Percentiles rank a stretch among this genome's conserved stretches.
Conservation (phyloP, 352 stramenopile genomes). For the Elongisporangium senticosum region DNA sequence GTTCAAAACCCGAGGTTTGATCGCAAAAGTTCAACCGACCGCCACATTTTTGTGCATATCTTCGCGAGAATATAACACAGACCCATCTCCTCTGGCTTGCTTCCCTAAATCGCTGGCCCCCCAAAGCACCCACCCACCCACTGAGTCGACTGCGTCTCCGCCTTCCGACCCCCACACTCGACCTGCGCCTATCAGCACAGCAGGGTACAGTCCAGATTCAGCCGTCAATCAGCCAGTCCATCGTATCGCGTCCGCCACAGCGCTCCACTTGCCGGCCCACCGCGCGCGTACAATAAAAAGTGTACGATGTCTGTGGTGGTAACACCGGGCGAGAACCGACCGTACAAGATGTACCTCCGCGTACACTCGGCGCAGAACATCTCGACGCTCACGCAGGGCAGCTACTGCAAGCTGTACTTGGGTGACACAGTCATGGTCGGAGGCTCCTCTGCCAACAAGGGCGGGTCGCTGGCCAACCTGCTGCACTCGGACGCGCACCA, state of each 20-base stretch:
- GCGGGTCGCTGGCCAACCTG: conserved; percentile 14
- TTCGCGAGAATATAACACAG: background rate
- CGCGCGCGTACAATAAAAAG: background rate
- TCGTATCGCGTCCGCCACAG: background rate
- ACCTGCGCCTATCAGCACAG: background rate
- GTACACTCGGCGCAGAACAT: conserved; percentile 60
- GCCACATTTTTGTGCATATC: background rate
- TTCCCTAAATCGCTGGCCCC: background rate
- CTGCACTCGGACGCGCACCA: conserved; percentile 7
- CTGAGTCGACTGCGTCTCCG: background rate
- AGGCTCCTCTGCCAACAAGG: conserved; percentile 20
- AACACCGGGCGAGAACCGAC: background rate
- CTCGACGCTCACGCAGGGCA: conserved; percentile 28
- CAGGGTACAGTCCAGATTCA: background rate
- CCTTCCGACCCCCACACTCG: background rate
- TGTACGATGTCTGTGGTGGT: background rate
- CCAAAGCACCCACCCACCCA: background rate
- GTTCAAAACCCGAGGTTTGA: background rate
- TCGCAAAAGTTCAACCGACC: too few relatives aligned
- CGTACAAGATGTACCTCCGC: conserved; percentile 46
- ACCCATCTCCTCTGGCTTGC: background rate
- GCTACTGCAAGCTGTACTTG: conserved; percentile 74
- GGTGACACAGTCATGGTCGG: conserved; percentile 43
- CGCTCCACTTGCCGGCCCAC: background rate
- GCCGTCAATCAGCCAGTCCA: background rate